These are phyloP conservation scores for Boletus vinaceobasis DNA, from an alignment of 768 basidiomycete species.

Conservation along the genomic window DNA sequence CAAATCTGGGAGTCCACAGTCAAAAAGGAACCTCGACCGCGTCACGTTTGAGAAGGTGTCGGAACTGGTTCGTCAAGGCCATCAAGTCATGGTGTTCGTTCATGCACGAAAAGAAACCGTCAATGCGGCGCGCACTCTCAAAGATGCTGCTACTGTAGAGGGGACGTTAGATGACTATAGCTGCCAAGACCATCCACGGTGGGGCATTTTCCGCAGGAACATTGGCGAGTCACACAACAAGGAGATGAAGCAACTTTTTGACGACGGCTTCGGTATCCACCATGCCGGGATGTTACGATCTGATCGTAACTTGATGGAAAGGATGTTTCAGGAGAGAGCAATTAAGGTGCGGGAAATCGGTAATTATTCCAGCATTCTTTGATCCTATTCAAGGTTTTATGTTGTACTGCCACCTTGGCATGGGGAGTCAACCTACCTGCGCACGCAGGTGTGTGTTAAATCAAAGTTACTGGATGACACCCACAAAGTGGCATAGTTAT, in stretches of 20 bases:
- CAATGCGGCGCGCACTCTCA: slow-evolving; percentile 77
- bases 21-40: slow-evolving; percentile 82
- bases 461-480: slow-evolving; percentile 1
- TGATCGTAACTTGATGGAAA: slow-evolving; percentile 93
- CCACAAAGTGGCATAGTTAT: slow-evolving; percentile 51
- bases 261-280: slow-evolving; percentile 92
- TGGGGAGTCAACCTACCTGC: slow-evolving; percentile 99
- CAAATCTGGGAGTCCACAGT: slow-evolving; percentile 68
- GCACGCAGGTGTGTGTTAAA: slow-evolving; percentile 69
- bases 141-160: slow-evolving; percentile 71
- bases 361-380: neutral
- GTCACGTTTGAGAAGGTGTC: slow-evolving; percentile 90
- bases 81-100: slow-evolving; percentile 99
- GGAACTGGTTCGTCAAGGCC: slow-evolving; percentile 82
- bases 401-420: slow-evolving; percentile 96
- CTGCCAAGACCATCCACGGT: slow-evolving; percentile 78
- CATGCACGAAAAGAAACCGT: slow-evolving; percentile 98
- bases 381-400: slow-evolving; percentile 66
- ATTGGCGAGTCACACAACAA: slow-evolving; percentile 84
- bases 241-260: slow-evolving; percentile 95
- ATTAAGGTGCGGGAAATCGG: slow-evolving; percentile 66
- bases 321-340: slow-evolving; percentile 83
- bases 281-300: slow-evolving; percentile 97
- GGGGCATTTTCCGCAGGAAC: slow-evolving; percentile 67
- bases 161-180: slow-evolving; percentile 75